Evolutionary conservation across 371 early-diverging fungal species (phyloP).

Genomic region (Mortierella sp.): DNA sequence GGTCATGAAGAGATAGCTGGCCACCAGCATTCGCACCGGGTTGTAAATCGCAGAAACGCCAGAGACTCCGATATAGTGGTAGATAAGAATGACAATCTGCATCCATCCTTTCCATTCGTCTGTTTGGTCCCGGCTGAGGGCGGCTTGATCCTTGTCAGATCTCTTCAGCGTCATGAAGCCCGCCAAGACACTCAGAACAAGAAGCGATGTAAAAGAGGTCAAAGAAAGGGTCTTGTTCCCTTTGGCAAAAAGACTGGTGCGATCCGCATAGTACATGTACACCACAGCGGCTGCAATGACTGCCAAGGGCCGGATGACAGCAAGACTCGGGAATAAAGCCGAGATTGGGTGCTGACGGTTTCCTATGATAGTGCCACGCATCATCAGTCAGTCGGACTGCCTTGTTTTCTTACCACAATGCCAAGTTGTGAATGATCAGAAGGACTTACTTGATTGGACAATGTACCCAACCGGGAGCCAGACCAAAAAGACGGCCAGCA

Average conservation of each 20-base stretch:
- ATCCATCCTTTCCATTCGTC: constrained; percentile 93
- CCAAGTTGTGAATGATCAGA: neutral
- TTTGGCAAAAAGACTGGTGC: constrained; percentile 75
- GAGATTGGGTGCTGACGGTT: constrained; percentile 9
- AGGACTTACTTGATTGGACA: constrained; percentile 46
- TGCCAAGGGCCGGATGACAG: constrained; percentile 57
- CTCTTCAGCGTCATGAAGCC: constrained; percentile 62
- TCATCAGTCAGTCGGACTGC: too few relatives aligned
- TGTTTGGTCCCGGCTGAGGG: constrained; percentile 78
- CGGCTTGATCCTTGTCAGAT: constrained; percentile 62
- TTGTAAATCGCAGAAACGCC: constrained; percentile 73
- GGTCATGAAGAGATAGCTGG: constrained; percentile 82
- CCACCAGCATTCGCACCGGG: constrained; percentile 75
- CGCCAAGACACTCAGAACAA: constrained; percentile 51
- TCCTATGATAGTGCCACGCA: constrained; percentile 15
- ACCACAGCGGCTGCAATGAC: constrained; percentile 64
- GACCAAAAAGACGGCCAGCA: constrained; percentile 57
- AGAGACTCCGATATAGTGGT: constrained; percentile 78
- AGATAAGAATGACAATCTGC: constrained; percentile 80
- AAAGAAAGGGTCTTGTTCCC: constrained; percentile 67
- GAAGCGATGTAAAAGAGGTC: constrained; percentile 58
- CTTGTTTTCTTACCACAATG: too few relatives aligned
- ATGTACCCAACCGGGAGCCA: constrained; percentile 59
- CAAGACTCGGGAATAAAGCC: constrained; percentile 50
- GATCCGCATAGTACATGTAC: constrained; percentile 74